Percentiles rank a stretch among this genome's conserved stretches.
Evolutionary conservation across 768 basidiomycete species (phyloP).

Genomic region (Pleurotus citrinopileatus): DNA sequence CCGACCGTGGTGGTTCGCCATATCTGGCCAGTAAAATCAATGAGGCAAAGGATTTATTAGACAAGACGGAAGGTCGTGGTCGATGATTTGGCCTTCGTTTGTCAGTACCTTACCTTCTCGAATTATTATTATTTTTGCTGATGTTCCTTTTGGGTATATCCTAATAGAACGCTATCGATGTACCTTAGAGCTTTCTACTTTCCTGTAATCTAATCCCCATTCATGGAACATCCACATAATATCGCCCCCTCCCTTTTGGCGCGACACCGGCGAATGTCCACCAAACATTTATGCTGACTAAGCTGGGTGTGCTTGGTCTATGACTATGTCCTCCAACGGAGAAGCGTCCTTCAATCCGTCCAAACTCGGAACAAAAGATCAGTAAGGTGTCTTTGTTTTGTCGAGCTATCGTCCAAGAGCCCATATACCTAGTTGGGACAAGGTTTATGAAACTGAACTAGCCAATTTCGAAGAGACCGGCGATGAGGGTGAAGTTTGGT

Average conservation of each 20-base stretch:
- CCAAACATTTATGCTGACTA: constrained; percentile 25
- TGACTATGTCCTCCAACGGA: constrained; percentile 33
- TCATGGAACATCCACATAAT: background rate
- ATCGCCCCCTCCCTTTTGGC: too few relatives aligned
- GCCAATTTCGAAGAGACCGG: constrained; percentile 72
- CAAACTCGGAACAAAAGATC: constrained; percentile 73
- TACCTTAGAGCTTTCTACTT: constrained; percentile 9
- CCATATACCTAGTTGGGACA: constrained; percentile 61
- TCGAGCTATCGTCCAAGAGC: constrained; percentile 3
- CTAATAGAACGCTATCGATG: background rate
- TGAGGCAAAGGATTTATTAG: constrained; percentile 92
- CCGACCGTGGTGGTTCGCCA: constrained; percentile 97
- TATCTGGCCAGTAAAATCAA: constrained; percentile 99
- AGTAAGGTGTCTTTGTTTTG: constrained; percentile 48
- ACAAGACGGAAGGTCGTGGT: constrained; percentile 65
- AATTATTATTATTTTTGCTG: background rate
- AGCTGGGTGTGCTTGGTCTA: constrained; percentile 15
- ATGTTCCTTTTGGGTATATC: background rate
- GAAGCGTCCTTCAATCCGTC: constrained; percentile 50
- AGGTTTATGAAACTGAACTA: constrained; percentile 69
- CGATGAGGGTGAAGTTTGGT: constrained; percentile 88
- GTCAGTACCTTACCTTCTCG: background rate
- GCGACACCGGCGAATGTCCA: background rate
- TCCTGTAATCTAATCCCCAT: constrained; percentile 5
- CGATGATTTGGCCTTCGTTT: constrained; percentile 21